Evolutionary conservation across 2,329 filamentous ascomycete genomes (phyloP).

Genomic region (Atkinsonella hypoxylon): DNA sequence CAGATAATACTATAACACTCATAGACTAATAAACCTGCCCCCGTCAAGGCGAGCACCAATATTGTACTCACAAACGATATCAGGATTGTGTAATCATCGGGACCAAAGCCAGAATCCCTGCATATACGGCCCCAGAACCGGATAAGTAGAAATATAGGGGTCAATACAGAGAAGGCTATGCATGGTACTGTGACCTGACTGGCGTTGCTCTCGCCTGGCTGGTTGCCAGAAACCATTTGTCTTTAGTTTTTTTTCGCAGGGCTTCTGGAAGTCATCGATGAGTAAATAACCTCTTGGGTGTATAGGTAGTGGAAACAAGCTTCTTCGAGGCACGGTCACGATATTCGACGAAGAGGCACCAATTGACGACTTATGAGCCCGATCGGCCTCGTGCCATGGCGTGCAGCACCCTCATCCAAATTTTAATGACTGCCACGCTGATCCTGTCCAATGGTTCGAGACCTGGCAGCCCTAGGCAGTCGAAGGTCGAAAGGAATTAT

Average conservation of each 20-base stretch:
- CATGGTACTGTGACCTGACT: conserved; percentile 26
- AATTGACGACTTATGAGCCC: neutral
- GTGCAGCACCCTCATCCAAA: neutral
- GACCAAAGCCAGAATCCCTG: conserved; percentile 22
- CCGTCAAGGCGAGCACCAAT: neutral
- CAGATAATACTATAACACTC: no score
- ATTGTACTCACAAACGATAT: conserved; percentile 25
- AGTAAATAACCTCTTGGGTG: neutral
- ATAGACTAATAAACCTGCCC: no score
- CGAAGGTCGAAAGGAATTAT: neutral
- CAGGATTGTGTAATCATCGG: conserved; percentile 31
- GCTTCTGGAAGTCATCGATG: neutral
- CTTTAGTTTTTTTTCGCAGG: neutral
- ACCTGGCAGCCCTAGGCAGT: neutral
- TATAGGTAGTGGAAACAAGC: neutral
- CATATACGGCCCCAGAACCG: conserved; percentile 28
- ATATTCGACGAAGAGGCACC: neutral
- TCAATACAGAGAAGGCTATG: conserved; percentile 30
- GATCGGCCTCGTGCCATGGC: neutral
- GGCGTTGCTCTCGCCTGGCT: conserved; percentile 23
- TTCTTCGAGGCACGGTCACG: neutral
- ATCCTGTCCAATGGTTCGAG: neutral
- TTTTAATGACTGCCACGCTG: neutral
- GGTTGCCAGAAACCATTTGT: conserved; percentile 14
- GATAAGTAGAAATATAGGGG: conserved; percentile 27